A percentile compares a stretch with the other conserved stretches of the same genome.
Conservation (phyloP, 108 stramenopile species). For the Stephanodiscus triporus region DNA sequence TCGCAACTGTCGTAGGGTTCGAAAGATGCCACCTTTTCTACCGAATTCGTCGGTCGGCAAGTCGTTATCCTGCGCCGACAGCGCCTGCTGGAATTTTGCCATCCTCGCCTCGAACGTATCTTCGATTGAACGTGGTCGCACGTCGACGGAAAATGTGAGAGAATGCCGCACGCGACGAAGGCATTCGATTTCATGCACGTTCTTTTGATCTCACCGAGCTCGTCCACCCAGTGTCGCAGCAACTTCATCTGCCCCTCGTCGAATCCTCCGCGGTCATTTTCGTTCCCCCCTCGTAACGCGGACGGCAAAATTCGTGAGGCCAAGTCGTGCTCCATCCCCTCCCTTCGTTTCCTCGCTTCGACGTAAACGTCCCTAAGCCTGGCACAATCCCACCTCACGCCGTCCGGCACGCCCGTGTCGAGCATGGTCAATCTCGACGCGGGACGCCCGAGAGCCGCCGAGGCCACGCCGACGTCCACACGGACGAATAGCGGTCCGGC, state of each 20-base stretch:
- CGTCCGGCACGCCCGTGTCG: constrained; percentile 60
- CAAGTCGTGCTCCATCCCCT: constrained; percentile 55
- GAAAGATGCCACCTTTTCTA: constrained; percentile 11
- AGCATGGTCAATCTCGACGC: constrained; percentile 60
- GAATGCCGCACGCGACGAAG: not conserved
- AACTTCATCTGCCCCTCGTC: constrained; percentile 62
- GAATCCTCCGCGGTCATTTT: not conserved
- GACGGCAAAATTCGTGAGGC: constrained; percentile 52
- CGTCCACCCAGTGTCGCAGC: constrained; percentile 75
- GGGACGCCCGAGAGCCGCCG: constrained; percentile 56
- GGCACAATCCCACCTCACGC: constrained; percentile 24
- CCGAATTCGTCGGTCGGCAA: constrained; percentile 9
- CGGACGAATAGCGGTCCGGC: constrained; percentile 63
- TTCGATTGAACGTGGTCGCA: not conserved
- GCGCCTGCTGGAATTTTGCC: constrained; percentile 37
- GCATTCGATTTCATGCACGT: not conserved
- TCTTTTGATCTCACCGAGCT: constrained; percentile 39
- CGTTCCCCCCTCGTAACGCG: constrained; percentile 30
- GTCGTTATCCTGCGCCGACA: constrained; percentile 34
- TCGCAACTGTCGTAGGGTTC: constrained; percentile 16
- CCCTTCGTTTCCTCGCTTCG: constrained; percentile 36
- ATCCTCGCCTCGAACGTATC: constrained; percentile 68
- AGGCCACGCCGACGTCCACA: constrained; percentile 74
- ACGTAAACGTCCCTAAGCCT: constrained; percentile 44
- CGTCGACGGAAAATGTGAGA: not conserved